Evolutionary conservation across 164 flowering plant genomes (phyloP).

Genomic region (Vitis riparia): DNA sequence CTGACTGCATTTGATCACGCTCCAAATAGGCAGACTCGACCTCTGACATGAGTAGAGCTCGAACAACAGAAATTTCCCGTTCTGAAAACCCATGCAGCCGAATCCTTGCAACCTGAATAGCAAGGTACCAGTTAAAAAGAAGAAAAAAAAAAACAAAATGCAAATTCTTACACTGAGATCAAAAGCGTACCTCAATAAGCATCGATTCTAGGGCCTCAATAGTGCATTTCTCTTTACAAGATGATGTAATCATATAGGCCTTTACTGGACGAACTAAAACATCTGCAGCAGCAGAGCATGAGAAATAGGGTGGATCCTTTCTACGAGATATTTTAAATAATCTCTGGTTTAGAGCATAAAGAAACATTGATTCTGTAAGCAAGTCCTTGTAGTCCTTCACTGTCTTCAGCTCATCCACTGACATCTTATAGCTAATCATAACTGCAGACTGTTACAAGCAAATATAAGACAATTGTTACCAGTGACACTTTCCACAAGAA

Average conservation of each 20-base stretch:
- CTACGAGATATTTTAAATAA: slow-evolving; percentile 82
- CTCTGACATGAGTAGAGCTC: slow-evolving; percentile 83
- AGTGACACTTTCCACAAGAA: background rate
- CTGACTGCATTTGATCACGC: slow-evolving; percentile 93
- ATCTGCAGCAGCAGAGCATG: slow-evolving; percentile 83
- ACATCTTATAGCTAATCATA: slow-evolving; percentile 88
- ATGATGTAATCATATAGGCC: slow-evolving; percentile 79
- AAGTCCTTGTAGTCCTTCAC: slow-evolving; percentile 82
- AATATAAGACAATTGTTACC: slow-evolving; percentile 11
- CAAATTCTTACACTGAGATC: background rate
- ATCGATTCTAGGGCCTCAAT: slow-evolving; percentile 82
- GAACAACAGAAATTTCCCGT: slow-evolving; percentile 75
- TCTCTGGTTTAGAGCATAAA: slow-evolving; percentile 87
- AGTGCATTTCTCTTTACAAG: slow-evolving; percentile 88
- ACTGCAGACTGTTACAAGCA: slow-evolving; percentile 75
- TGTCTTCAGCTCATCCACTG: slow-evolving; percentile 70
- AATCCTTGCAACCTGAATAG: slow-evolving; percentile 78
- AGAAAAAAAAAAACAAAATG: background rate
- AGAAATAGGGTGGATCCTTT: slow-evolving; percentile 86
- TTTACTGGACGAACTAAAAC: slow-evolving; percentile 73
- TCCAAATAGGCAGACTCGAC: slow-evolving; percentile 95
- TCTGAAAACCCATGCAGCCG: slow-evolving; percentile 91
- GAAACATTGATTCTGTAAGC: slow-evolving; percentile 83
- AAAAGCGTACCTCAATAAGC: slow-evolving; percentile 69
- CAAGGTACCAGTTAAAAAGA: slow-evolving; percentile 10